phyloP scores from a whole-genome alignment of 495 filamentous ascomycete species.

The Lasiosphaeriaceae sp. region DNA sequence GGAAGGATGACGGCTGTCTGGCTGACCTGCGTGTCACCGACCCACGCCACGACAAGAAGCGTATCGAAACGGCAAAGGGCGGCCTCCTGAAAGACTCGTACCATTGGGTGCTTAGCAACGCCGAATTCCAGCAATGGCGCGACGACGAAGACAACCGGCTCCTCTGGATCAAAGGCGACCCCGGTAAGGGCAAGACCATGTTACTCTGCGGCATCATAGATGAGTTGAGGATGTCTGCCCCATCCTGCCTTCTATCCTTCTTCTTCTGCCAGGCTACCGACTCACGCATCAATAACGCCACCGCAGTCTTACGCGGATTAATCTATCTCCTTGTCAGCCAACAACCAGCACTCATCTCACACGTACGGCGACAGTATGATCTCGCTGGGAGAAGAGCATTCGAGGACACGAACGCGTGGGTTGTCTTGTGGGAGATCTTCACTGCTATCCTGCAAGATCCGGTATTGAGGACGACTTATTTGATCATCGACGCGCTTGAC shows the following conservation, averaged over 20 bases:
- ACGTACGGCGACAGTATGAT: too few species aligned
- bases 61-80: constrained; percentile 39
- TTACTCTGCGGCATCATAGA: constrained; percentile 42
- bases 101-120: constrained; percentile 39
- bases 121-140: constrained; percentile 33
- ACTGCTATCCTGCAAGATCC: constrained; percentile 28
- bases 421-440: constrained; percentile 27
- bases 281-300: constrained; percentile 27
- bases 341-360: constrained; percentile 22
- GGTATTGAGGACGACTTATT: constrained; percentile 19
- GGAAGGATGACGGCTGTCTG: constrained; percentile 1
- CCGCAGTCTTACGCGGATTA: constrained; percentile 31
- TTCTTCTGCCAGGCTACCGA: constrained; percentile 43
- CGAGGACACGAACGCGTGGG: constrained; percentile 29
- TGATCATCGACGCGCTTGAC: constrained; percentile 48
- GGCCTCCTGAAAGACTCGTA: constrained; percentile 39
- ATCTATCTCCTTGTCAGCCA: constrained; percentile 27
- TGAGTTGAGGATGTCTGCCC: constrained; percentile 19
- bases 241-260: constrained; percentile 20
- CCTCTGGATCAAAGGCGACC: constrained; percentile 28
- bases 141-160: constrained; percentile 24
- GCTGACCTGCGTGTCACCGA: constrained; percentile 11
- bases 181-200: constrained; percentile 51
- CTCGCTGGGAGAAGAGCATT: too few species aligned
- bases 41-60: constrained; percentile 32